Evolutionary conservation across 1,139 yeast species (phyloP).

Genomic region (Candida gigantensis): DNA sequence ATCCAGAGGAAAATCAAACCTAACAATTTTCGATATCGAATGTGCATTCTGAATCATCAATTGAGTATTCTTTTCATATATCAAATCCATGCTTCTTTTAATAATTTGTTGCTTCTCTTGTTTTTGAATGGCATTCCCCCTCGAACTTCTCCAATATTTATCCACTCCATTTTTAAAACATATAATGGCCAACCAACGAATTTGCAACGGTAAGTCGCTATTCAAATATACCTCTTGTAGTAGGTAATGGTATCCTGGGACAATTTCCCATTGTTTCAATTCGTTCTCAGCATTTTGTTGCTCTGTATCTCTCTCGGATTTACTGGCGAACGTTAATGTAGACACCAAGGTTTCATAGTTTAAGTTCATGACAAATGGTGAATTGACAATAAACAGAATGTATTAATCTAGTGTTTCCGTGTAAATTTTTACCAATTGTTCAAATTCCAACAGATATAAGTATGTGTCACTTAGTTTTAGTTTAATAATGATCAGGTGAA

Average conservation of each 20-base stretch:
- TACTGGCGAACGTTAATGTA: slow-evolving; percentile 52
- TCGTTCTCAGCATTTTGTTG: slow-evolving; percentile 70
- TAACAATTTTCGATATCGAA: slow-evolving; percentile 71
- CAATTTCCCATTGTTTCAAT: slow-evolving; percentile 65
- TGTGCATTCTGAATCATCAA: slow-evolving; percentile 82
- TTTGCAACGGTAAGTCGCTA: slow-evolving; percentile 55
- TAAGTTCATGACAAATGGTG: slow-evolving; percentile 28
- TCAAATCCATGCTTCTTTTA: slow-evolving; percentile 53
- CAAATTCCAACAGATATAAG: too few relatives aligned
- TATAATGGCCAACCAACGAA: slow-evolving; percentile 85
- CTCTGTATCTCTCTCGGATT: slow-evolving; percentile 41
- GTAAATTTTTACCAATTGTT: too few relatives aligned
- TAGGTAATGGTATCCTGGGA: slow-evolving; percentile 58
- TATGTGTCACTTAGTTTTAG: too few relatives aligned
- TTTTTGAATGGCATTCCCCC: slow-evolving; percentile 54
- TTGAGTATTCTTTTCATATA: slow-evolving; percentile 73
- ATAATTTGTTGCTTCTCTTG: slow-evolving; percentile 74
- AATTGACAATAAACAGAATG: too few relatives aligned
- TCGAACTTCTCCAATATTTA: slow-evolving; percentile 75
- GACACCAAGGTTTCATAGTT: slow-evolving; percentile 22
- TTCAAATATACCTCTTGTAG: slow-evolving; percentile 67
- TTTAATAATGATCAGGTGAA: too few relatives aligned
- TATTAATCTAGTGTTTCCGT: too few relatives aligned
- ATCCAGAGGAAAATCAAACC: slow-evolving; percentile 82
- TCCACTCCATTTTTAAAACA: slow-evolving; percentile 88